Evolutionary conservation across 2,329 filamentous ascomycete genomes (phyloP), one percentile per base, ranked within the genome.

Genomic region (Colletotrichum sp.): DNA sequence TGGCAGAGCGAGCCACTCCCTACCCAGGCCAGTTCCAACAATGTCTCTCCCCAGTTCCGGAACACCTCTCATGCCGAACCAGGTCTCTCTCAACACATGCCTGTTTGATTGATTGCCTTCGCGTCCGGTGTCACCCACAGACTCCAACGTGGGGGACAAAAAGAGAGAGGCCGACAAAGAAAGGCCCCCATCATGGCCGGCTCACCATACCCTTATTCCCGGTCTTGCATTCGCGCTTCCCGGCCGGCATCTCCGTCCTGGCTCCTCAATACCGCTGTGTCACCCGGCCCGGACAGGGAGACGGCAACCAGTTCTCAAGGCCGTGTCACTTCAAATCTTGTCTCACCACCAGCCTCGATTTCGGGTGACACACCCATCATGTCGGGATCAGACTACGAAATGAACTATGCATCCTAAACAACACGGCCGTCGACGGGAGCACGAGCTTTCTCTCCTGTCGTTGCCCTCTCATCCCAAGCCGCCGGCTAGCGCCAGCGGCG

Each of bases 401-500:
- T 57, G 24, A 34, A 59, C 52, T 18, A 30, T 44, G 69, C 44
- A 49, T 44, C 12, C 65, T 18, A 28, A 55, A 64, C 24, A 30
- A 30, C 57, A 21, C 10, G 21, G 15, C 59, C 28, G 59, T 32
- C 59, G 28, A 32, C 28, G 26, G 32, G 24, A 67, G 36, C 32
- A 30, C 62, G 68, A 59, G 49, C 8, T 18, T 44, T 36, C 28
- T 52, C 34, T 21, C 68, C 18, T 39, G 39, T 55, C 57, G 70
- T 52, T 60, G 74, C 24, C 34, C 28, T 44, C 64, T 68, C 64
- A 64, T 76, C 65, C 74, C 70, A 76, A 69, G 70, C 64, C 28
- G 60, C 28, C 49, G 59, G 44, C 74, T 76, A 69, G 70, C 73
- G 69, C 57, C 55, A 73, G 64, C 69, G 57, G 63, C 70, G 70